Percentiles rank a stretch among this genome's conserved stretches.
These are phyloP conservation scores for Acer saccharum DNA, from an alignment of 345 rosid genomes.

Conservation along the genomic window DNA sequence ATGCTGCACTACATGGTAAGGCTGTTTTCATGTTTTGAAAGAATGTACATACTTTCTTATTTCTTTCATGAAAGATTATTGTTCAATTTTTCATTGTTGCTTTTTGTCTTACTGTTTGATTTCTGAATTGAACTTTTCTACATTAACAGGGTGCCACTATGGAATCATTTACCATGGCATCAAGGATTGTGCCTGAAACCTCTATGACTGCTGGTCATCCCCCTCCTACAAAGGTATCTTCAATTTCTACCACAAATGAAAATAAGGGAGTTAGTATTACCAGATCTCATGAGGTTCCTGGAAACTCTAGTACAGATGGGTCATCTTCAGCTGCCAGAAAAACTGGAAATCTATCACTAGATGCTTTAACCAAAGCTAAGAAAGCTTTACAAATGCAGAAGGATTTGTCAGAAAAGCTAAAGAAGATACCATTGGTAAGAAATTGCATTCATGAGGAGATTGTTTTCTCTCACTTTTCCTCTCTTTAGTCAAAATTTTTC, in stretches of 20 bases:
- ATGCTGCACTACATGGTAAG: not conserved
- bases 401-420: slow-evolving; percentile 65
- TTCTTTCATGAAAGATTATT: not conserved
- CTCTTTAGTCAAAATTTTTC: not conserved
- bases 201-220: slow-evolving; percentile 47
- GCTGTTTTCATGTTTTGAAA: not conserved
- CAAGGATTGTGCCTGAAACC: slow-evolving; percentile 36
- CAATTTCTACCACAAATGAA: slow-evolving; percentile 92
- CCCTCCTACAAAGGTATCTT: slow-evolving; percentile 88
- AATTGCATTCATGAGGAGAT: not conserved
- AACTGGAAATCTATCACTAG: slow-evolving; percentile 77
- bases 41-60: no score
- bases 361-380: slow-evolving; percentile 90
- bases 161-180: slow-evolving; percentile 37
- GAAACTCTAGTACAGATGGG: slow-evolving; percentile 99
- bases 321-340: slow-evolving; percentile 72
- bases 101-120: slow-evolving; percentile 14
- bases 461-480: not conserved
- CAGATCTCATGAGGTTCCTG: slow-evolving; percentile 99
- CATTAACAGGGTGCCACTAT: slow-evolving; percentile 55
- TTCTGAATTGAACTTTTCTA: not conserved
- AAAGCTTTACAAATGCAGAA: slow-evolving; percentile 73
- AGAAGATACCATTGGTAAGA: slow-evolving; percentile 68
- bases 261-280: slow-evolving; percentile 98
- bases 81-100: not conserved